A percentile compares a stretch with the other conserved stretches of the same genome.
These are phyloP conservation scores for Acanthamoeba royreba DNA, from an alignment of 208 protist genomes.

Conservation along the genomic window DNA sequence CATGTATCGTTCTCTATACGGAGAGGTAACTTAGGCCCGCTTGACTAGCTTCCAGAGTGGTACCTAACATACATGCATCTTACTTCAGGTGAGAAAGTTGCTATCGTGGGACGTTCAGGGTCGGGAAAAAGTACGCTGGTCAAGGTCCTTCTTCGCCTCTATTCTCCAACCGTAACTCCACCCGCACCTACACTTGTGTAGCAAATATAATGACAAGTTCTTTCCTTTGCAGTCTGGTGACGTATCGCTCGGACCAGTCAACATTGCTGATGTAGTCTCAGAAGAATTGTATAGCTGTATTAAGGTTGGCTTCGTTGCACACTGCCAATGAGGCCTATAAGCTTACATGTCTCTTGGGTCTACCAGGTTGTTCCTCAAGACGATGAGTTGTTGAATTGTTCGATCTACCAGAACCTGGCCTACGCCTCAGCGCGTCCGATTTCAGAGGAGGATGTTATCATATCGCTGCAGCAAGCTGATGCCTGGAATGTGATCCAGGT, in stretches of 20 bases:
- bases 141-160: slow-evolving; percentile 57
- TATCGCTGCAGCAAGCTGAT: slow-evolving; percentile 29
- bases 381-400: slow-evolving; percentile 46
- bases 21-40: too few relatives aligned
- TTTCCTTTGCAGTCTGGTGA: neutral
- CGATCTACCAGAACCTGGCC: slow-evolving; percentile 48
- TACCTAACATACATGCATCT: too few relatives aligned
- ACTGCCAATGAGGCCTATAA: too few relatives aligned
- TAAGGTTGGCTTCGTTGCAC: neutral
- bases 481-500: neutral
- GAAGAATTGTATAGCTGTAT: neutral
- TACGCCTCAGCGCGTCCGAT: slow-evolving; percentile 31
- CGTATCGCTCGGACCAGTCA: neutral
- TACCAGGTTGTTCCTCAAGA: slow-evolving; percentile 52
- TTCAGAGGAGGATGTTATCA: slow-evolving; percentile 37
- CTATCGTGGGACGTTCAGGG: slow-evolving; percentile 58
- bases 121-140: slow-evolving; percentile 60
- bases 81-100: neutral
- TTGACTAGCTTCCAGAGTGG: too few relatives aligned
- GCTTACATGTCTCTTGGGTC: too few relatives aligned
- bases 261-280: slow-evolving; percentile 34
- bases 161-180: slow-evolving; percentile 32
- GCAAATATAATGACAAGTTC: too few relatives aligned
- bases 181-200: too few relatives aligned
- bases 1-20: neutral